A percentile compares a stretch with the other conserved stretches of the same genome.
phyloP scores from a whole-genome alignment of 1,139 yeast genomes.

The Diutina ranongensis region DNA sequence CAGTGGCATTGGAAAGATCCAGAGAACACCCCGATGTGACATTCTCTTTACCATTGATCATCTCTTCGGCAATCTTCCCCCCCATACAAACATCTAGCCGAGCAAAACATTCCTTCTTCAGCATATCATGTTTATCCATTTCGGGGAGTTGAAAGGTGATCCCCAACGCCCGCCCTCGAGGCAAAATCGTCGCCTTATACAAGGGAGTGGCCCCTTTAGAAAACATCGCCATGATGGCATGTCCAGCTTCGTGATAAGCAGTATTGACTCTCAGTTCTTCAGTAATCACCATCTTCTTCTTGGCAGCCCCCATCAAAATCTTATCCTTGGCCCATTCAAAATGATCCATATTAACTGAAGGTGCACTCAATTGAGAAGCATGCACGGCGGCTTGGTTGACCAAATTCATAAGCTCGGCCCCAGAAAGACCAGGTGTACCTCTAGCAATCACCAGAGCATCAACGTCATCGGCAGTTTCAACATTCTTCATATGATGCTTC shows the following conservation, averaged over 20 bases:
- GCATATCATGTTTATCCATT: constrained; percentile 94
- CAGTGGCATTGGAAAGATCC: constrained; percentile 82
- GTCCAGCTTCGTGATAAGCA: constrained; percentile 98
- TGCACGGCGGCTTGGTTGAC: constrained; percentile 97
- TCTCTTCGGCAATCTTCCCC: constrained; percentile 94
- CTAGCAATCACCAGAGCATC: constrained; percentile 86
- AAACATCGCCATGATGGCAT: constrained; percentile 93
- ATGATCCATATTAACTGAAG: constrained; percentile 82
- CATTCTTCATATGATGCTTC: constrained; percentile 85
- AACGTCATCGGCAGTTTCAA: constrained; percentile 74
- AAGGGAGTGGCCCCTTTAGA: constrained; percentile 94
- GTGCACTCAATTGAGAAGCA: constrained; percentile 88
- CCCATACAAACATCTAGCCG: constrained; percentile 97
- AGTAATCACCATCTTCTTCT: constrained; percentile 93
- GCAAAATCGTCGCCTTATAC: constrained; percentile 92
- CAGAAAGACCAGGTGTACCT: constrained; percentile 95
- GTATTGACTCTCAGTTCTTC: constrained; percentile 90
- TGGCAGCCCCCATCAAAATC: constrained; percentile 95
- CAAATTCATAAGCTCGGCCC: constrained; percentile 91
- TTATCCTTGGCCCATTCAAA: constrained; percentile 99
- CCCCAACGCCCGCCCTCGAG: constrained; percentile 95
- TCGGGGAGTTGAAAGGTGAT: constrained; percentile 96
- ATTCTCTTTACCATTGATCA: constrained; percentile 81
- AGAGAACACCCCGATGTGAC: constrained; percentile 93
- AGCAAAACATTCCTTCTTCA: constrained; percentile 82